Evolutionary conservation across 2,329 filamentous ascomycete genomes (phyloP), one percentile per base, ranked within the genome.

Genomic region (Didymella keratinophila): DNA sequence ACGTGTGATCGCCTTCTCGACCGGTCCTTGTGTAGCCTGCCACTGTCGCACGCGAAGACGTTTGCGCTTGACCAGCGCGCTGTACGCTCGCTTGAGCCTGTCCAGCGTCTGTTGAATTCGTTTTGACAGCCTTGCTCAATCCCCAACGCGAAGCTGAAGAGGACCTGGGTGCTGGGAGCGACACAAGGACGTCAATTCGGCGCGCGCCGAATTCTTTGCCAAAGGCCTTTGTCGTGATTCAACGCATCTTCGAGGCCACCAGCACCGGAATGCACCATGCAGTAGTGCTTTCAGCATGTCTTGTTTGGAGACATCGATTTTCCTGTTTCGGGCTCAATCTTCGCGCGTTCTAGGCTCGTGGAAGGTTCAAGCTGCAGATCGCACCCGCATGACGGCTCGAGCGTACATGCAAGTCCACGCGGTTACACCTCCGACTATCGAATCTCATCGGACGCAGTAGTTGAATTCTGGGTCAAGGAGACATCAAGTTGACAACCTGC

Each of bases 21-120:
- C 45, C 41, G 56, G 41, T 23, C 27, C 32, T 39, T 50, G 50
- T 58, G 45, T 58, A 58, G 56, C 56, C 32, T 54, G 39, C 23
- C 9, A 45, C 44, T 50, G 56, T 53, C 45, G 39, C 32, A 58
- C 44, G n/a, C 41, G 36, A 46, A 34, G 39, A 54, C 56, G 41
- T 50, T 51, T 30, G 32, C 32, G 50, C 50, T 58, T 51, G 21
- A 34, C 34, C 50, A 58, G 56, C 46, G 50, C 16, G 39, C 39
- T 49, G 44, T 32, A 25, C 20, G 16, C 36, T 37, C 49, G 47
- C 45, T 53, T 41, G 44, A 45, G 44, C 30, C 45, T 34, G 43
- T 30, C 21, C 42, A 25, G 30, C 36, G 28, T 21, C 28, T 28
- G 16, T 41, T 2, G 1, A 39, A n/a, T 12, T 36, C n/a, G 12